These are phyloP conservation scores for Takashimella tepidaria DNA, from an alignment of 1,284 basidiomycete genomes.

Conservation along the genomic window DNA sequence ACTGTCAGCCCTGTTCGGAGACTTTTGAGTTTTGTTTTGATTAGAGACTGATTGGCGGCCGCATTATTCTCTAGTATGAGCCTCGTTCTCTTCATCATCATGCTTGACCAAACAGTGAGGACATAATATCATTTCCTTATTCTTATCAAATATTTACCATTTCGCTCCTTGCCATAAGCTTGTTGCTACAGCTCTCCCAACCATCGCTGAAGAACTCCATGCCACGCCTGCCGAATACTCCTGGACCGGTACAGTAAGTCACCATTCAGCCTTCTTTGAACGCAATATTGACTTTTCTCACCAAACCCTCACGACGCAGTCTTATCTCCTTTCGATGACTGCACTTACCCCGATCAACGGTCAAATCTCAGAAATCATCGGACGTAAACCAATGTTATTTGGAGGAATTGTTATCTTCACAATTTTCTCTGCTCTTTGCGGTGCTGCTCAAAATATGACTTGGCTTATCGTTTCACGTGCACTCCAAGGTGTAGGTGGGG, in stretches of 20 bases:
- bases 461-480: conserved; percentile 39
- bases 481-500: conserved; percentile 42
- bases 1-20: no score
- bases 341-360: conserved; percentile 38
- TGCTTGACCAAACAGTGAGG: conserved; percentile 37
- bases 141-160: neutral
- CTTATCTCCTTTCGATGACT: conserved; percentile 35
- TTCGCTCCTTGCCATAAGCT: conserved; percentile 13
- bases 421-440: conserved; percentile 38
- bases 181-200: conserved; percentile 34
- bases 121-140: neutral
- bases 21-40: no score
- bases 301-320: conserved; percentile 11
- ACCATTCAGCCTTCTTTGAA: neutral
- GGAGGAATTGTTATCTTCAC: conserved; percentile 37
- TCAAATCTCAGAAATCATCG: conserved; percentile 39
- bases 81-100: conserved; percentile 39
- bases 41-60: no score
- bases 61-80: no score
- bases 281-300: neutral
- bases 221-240: conserved; percentile 31
- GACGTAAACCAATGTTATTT: conserved; percentile 42
- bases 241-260: conserved; percentile 32
- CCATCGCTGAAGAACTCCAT: conserved; percentile 27
- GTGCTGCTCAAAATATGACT: conserved; percentile 36